Base-by-base conservation (phyloP, 2,329 filamentous ascomycete genomes). In the Phyllosticta capitalensis region DNA sequence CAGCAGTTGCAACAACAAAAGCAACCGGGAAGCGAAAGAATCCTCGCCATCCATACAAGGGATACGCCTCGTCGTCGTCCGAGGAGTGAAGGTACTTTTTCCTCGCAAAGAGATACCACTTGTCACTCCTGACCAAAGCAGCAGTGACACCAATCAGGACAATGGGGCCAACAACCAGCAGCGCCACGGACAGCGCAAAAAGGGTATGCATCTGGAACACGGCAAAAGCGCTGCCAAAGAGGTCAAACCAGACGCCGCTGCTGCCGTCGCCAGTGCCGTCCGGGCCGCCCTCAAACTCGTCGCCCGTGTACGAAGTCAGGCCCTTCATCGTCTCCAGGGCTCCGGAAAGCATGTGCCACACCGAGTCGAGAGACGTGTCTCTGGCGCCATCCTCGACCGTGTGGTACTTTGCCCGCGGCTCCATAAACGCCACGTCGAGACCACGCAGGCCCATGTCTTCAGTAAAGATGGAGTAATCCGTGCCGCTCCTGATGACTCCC, bases 281-380 rank as follows among this genome's bases (percentile, higher is more conserved):
- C 6, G 79, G 75, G 57, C 84, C 82, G 5, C 86, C 83, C 55
- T 82, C 81, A 67, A 95, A 96, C 2, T 78, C 79, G 52, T 81
- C 76, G 60, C 83, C 85, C 0, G 81, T 84, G 65, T 90, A 83
- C 14, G 83, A 82, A 0, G 90, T 86, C 51, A 97, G 78, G 1
- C 79, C 79, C 66, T 86, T 80, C 21, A 89, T 84, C 0, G 92
- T 94, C 6, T 85, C 83, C 22, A 96, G 75, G 5, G 91, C 85
- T 14, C 86, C 86, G 45, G 90, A 95, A 45, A 99, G 79, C 94
- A 99, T 97, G 71, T 97, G 92, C 92, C 92, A 97, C 20, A 97
- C 74, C 2, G 83, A 85, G 55, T 81, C 77, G 12, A 73, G 67
- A n/a, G 84, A 88, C 0, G 91, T 88, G 72, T 96, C 90, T 48